Evolutionary conservation across 768 basidiomycete species (phyloP).

Genomic region (Suillus discolor): DNA sequence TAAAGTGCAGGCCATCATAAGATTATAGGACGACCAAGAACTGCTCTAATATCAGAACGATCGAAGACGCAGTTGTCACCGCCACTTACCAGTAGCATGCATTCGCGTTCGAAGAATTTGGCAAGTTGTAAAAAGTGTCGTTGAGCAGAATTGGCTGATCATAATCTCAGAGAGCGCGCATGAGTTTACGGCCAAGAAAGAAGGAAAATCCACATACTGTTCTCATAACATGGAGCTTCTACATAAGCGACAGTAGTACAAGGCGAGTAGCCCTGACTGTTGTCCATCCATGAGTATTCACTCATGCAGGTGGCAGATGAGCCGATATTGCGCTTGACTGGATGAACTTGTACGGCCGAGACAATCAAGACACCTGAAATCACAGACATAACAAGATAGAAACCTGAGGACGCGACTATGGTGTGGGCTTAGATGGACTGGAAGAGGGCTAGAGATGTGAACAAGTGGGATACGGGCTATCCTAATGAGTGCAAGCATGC

Average conservation of each 20-base stretch:
- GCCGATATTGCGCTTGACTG: constrained; percentile 12
- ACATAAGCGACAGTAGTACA: constrained; percentile 33
- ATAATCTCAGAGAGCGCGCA: constrained; percentile 17
- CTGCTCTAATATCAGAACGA: constrained; percentile 26
- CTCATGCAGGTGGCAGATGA: constrained; percentile 21
- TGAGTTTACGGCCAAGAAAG: not conserved
- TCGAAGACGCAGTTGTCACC: not conserved
- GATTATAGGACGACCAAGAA: constrained; percentile 60
- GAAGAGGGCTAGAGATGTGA: too few relatives aligned
- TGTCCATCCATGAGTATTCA: constrained; percentile 29
- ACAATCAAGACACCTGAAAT: not conserved
- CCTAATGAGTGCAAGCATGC: too few relatives aligned
- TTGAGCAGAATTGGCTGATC: constrained; percentile 25
- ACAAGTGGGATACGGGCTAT: too few relatives aligned
- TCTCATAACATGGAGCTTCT: constrained; percentile 28
- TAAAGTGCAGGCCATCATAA: constrained; percentile 51
- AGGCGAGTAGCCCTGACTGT: constrained; percentile 15
- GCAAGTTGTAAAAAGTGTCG: constrained; percentile 21
- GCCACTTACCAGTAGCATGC: constrained; percentile 30
- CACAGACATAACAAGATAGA: not conserved
- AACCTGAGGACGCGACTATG: not conserved
- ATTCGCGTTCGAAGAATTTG: constrained; percentile 24
- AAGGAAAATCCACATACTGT: constrained; percentile 19
- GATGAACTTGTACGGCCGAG: constrained; percentile 12
- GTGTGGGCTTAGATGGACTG: too few relatives aligned